Conservation (phyloP, 2,329 filamentous ascomycete genomes). For the Elsinoe perseae region DNA sequence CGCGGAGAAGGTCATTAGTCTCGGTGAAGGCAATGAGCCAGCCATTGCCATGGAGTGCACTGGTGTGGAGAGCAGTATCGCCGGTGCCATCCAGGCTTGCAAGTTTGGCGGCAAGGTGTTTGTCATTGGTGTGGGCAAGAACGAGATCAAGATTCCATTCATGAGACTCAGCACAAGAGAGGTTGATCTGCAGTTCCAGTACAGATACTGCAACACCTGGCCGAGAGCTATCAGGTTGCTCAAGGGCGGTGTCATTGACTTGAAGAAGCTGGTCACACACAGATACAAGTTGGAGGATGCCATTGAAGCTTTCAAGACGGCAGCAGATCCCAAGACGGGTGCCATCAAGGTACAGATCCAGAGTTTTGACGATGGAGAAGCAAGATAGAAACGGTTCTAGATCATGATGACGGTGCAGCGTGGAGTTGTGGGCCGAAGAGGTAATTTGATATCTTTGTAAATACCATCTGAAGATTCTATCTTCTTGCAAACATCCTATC, state of each 20-base stretch:
- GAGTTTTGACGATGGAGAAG: conserved; percentile 43
- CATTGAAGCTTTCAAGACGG: conserved; percentile 80
- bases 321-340: conserved; percentile 77
- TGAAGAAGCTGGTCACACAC: conserved; percentile 80
- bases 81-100: conserved; percentile 75
- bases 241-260: conserved; percentile 72
- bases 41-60: conserved; percentile 85
- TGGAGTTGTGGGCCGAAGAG: not conserved
- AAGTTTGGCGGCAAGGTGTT: conserved; percentile 98
- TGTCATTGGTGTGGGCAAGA: conserved; percentile 89
- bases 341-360: conserved; percentile 98
- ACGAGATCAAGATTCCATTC: conserved; percentile 92
- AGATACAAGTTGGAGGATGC: conserved; percentile 79
- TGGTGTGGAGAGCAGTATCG: conserved; percentile 83
- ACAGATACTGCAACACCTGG: conserved; percentile 95
- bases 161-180: conserved; percentile 87
- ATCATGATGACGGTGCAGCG: not conserved
- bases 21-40: conserved; percentile 72
- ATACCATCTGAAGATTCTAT: not conserved
- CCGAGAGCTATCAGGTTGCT: conserved; percentile 84
- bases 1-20: conserved; percentile 58
- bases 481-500: too few relatives aligned
- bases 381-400: not conserved
- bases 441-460: not conserved
- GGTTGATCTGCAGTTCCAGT: conserved; percentile 93